phyloP scores from a whole-genome alignment of 2,329 filamentous ascomycete genomes.

The Sarocladium kiliense region DNA sequence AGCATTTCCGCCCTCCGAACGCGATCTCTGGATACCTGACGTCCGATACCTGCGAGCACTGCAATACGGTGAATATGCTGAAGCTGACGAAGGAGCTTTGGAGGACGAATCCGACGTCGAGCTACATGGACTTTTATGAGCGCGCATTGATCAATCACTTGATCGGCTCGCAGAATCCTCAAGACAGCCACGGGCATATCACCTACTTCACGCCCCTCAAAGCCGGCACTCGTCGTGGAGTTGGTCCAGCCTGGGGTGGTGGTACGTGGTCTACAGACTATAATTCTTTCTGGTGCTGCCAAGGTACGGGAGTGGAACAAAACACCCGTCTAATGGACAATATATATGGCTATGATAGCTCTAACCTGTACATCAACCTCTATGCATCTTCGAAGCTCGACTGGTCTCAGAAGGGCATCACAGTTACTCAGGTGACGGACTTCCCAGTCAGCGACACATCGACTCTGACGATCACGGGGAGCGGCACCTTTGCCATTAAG shows the following conservation, averaged over 20 bases:
- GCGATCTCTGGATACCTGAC: constrained; percentile 38
- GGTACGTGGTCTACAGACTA: constrained; percentile 51
- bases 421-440: constrained; percentile 35
- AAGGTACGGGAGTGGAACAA: constrained; percentile 45
- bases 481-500: constrained; percentile 27
- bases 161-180: constrained; percentile 42
- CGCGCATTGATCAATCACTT: constrained; percentile 44
- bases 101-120: constrained; percentile 29
- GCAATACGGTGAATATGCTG: constrained; percentile 53
- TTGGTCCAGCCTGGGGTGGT: constrained; percentile 48
- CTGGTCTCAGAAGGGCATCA: constrained; percentile 36
- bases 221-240: constrained; percentile 39
- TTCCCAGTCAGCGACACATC: constrained; percentile 37
- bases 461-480: constrained; percentile 32
- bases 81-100: constrained; percentile 48
- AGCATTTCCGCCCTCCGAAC: constrained; percentile 43
- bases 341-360: constrained; percentile 42
- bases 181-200: constrained; percentile 39
- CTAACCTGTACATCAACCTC: constrained; percentile 41
- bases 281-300: constrained; percentile 48
- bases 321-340: constrained; percentile 50
- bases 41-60: constrained; percentile 44
- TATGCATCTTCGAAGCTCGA: constrained; percentile 40
- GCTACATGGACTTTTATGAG: constrained; percentile 51
- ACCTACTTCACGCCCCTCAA: constrained; percentile 49